Base-by-base conservation (phyloP, 164 flowering plant genomes). In the Magnolia sinica region DNA sequence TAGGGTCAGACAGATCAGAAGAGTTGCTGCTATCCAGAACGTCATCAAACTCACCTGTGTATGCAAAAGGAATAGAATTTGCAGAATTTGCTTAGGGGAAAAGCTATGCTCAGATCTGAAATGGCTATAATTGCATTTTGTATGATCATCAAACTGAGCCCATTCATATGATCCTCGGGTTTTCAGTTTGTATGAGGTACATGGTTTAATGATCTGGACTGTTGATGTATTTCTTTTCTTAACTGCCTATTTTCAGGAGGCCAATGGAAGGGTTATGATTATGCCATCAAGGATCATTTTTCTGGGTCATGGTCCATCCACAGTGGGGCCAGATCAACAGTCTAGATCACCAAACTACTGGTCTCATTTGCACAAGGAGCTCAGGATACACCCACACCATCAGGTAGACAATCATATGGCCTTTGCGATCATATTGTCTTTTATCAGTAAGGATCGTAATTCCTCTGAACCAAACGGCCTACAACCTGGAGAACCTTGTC, bases 1-100 rank as follows among this genome's bases (percentile, higher is more conserved):
- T 13, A 58, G 85, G 19, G n/a, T 86, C 83, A 58, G 83, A 73
- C 50, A 59, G 69, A 78, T 0, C 13, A 76, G 82, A 80, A 29
- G 88, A 76, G 76, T 73, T 74, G 75, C 79, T 82, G 31, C 76
- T 82, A 75, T 87, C 92, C 79, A 96, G 82, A 74, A 92, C 74
- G 84, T 96, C 98, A 88, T 96, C 93, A 88, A 94, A 94, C 86
- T 96, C 99, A 83, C 99, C 99, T 96, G 88, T 78, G 20, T 23
- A 77, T 52, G 50, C 61, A 45, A 71, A 80, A 64, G 72, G 11
- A 27, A 71, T 71, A 20, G 22, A 74, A 27, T 52, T 64, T 31
- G 23, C 20, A 20, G 22, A 74, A 27, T 52, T 64, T 31, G 23
- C 20, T 66, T 52, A 71, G 8, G n/a, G 37, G 2, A 70, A 51